Evolutionary conservation across 1,139 yeast genomes (phyloP).

Genomic region (Debaryomyces sp.): DNA sequence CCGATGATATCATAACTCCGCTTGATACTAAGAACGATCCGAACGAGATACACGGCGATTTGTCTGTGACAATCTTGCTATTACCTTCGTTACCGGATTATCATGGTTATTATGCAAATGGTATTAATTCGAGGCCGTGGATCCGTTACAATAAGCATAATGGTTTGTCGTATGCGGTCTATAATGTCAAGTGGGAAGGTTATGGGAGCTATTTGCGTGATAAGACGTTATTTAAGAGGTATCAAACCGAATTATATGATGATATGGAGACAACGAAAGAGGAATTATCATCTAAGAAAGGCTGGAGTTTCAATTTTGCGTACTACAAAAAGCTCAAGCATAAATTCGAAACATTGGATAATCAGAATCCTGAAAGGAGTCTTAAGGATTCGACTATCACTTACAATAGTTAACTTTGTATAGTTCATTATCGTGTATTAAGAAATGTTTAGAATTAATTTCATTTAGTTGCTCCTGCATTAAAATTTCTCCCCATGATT

Average conservation of each 20-base stretch:
- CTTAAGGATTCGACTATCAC: neutral
- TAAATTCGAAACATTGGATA: conserved; percentile 19
- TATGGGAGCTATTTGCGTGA: conserved; percentile 35
- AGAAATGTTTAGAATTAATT: neutral
- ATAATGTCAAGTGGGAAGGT: conserved; percentile 55
- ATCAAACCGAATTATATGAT: conserved; percentile 28
- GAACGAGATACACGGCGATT: conserved; percentile 47
- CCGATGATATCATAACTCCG: conserved; percentile 30
- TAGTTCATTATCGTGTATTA: conserved; percentile 1
- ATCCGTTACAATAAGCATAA: conserved; percentile 52
- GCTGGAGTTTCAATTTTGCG: conserved; percentile 38
- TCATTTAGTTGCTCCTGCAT: neutral
- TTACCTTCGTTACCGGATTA: conserved; percentile 70
- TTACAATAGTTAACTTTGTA: neutral
- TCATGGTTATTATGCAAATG: conserved; percentile 64
- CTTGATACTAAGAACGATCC: conserved; percentile 18
- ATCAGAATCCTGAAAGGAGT: neutral
- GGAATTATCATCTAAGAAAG: conserved; percentile 19
- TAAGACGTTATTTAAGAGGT: conserved; percentile 30
- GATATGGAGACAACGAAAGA: conserved; percentile 26
- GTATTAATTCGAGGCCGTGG: conserved; percentile 79
- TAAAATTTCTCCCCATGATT: neutral
- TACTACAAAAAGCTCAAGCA: conserved; percentile 30
- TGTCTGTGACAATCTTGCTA: conserved; percentile 69
- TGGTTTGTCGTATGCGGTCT: conserved; percentile 67